These are phyloP conservation scores for Fusarium sarcochroum DNA, from an alignment of 2,329 filamentous ascomycete genomes.

Conservation along the genomic window DNA sequence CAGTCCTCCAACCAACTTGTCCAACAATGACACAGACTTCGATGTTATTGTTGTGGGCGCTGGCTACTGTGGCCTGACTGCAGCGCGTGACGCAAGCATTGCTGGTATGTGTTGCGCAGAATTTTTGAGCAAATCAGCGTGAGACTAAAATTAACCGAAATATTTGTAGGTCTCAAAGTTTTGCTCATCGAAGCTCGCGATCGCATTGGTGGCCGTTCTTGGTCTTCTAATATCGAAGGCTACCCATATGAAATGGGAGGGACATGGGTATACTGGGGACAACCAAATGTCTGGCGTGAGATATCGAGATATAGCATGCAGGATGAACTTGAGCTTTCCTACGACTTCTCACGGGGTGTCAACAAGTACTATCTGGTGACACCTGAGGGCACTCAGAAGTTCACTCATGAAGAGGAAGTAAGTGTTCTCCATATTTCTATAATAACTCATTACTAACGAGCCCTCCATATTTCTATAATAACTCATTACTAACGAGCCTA, in stretches of 20 bases:
- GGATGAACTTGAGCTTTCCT: conserved; percentile 56
- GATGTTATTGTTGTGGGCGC: conserved; percentile 52
- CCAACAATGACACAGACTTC: conserved; percentile 20
- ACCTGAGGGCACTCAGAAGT: conserved; percentile 46
- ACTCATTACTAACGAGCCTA: neutral
- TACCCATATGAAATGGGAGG: conserved; percentile 65
- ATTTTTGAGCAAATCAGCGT: too few species aligned
- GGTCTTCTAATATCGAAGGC: conserved; percentile 59
- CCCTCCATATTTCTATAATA: accelerated
- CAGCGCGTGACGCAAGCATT: conserved; percentile 47
- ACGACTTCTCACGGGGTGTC: conserved; percentile 58
- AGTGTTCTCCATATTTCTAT: accelerated
- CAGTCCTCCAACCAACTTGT: conserved; percentile 44
- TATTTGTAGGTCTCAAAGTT: conserved; percentile 52
- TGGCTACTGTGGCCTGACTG: conserved; percentile 51
- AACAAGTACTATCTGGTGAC: conserved; percentile 59
- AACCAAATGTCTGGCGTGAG: conserved; percentile 60
- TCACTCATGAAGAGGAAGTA: conserved; percentile 61
- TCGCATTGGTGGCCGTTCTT: conserved; percentile 63
- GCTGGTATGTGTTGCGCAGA: conserved; percentile 33
- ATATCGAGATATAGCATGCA: conserved; percentile 62
- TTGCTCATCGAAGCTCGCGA: conserved; percentile 63
- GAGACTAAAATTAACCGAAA: neutral
- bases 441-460: accelerated
- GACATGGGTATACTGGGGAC: conserved; percentile 63